Base-by-base conservation (phyloP, 2,329 filamentous ascomycete genomes). In the Botrytis aclada region DNA sequence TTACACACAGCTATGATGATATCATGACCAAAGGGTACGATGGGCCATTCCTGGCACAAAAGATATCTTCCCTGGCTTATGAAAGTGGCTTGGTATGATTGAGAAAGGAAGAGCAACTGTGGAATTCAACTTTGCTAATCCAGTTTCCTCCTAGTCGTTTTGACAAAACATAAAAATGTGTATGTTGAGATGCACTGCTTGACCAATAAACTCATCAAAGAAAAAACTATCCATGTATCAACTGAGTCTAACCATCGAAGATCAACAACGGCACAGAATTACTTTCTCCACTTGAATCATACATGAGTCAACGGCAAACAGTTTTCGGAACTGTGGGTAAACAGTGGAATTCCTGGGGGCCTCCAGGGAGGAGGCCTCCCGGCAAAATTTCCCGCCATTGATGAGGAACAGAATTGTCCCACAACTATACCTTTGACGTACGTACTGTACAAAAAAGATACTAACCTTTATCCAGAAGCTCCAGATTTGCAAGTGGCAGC, bases 301-400 rank as follows among this genome's bases (percentile, higher is more conserved):
- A 9, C 34, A n/a, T 62, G 60, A 62, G 60, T 62, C 60, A 62
- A 39, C 60, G 60, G 60, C 60, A 62, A 62, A 25, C 60, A 25
- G n/a, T 62, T 18, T n/a, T 16, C 37, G 16, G 22, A 16, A 39
- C 34, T 37, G 34, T 25, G 34, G n/a, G 60, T 39, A 18, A 61
- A 62, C 34, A 7, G 34, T 39, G 12, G 10, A 34, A 39, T 62
- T 14, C 22, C 22, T 1, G 61, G n/a, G 37, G 61, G 61, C 61
- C 61, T 63, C 37, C 58, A 18, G 14, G 43, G 43, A 45, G 43
- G 43, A 43, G 41, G 41, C 41, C 41, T 43, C 14, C 41, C 41
- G 41, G 41, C 14, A 43, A 43, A 1, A 18, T 43, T 43, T 43
- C 41, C 41, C 41, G 41, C 41, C 14, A 43, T 18, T 43, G 41